These are phyloP conservation scores for Cardamine resedifolia DNA, from an alignment of 345 rosid genomes.

Conservation along the genomic window DNA sequence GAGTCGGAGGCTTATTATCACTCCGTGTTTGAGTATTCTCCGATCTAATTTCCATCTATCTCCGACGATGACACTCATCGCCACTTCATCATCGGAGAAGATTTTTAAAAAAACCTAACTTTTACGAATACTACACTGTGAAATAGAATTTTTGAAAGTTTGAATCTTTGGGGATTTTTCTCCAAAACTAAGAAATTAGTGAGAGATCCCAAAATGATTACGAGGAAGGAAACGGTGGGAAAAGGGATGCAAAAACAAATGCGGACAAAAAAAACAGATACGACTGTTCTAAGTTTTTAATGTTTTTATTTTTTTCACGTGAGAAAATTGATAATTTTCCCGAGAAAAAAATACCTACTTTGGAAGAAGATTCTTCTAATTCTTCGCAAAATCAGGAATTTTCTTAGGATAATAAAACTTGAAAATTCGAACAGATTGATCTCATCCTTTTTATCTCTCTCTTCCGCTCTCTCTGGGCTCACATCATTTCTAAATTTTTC, in stretches of 20 bases:
- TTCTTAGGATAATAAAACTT: too few relatives aligned
- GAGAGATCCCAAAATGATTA: too few relatives aligned
- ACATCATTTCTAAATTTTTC: background rate
- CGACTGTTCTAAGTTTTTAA: background rate
- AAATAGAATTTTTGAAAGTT: too few relatives aligned
- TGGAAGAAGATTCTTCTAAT: background rate
- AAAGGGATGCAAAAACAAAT: background rate
- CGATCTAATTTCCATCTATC: conserved; percentile 80
- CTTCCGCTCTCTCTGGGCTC: background rate
- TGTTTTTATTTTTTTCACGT: background rate
- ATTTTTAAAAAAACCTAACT: background rate
- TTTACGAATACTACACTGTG: too few relatives aligned
- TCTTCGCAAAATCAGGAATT: background rate
- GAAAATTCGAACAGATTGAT: background rate
- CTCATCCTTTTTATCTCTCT: too few relatives aligned
- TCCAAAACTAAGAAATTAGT: background rate
- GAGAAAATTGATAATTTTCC: conserved; percentile 17
- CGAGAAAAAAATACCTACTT: conserved; percentile 11
- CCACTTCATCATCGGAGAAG: conserved; percentile 60
- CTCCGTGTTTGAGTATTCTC: conserved; percentile 53
- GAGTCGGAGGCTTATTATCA: conserved; percentile 44
- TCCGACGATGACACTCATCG: conserved; percentile 51
- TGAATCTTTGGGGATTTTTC: background rate
- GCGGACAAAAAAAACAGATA: background rate
- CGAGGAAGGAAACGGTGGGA: conserved; percentile 11